Conservation (phyloP, 805 yeast genomes). For the Sugiyamaella valdiviana region DNA sequence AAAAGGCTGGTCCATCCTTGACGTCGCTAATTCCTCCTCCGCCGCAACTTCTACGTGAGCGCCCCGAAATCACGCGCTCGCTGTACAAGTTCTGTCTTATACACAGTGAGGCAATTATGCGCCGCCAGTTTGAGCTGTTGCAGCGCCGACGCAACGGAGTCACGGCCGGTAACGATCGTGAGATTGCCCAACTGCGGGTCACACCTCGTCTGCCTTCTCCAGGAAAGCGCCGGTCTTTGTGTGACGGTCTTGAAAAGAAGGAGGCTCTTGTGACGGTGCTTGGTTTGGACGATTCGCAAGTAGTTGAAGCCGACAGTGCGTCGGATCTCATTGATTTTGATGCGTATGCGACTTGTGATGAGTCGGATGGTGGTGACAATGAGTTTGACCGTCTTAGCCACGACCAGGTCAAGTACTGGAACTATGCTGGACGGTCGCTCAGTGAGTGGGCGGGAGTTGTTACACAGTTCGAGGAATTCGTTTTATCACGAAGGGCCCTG, state of each 20-base stretch:
- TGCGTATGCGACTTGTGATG: slow-evolving; percentile 4
- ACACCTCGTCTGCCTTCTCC: slow-evolving; percentile 20
- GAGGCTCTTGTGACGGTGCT: background rate
- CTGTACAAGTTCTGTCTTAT: slow-evolving; percentile 26
- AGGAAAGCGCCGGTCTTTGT: background rate
- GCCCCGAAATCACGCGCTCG: slow-evolving; percentile 30
- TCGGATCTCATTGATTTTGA: slow-evolving; percentile 1
- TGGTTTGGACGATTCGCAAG: slow-evolving; percentile 1
- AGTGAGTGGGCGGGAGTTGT: slow-evolving; percentile 36
- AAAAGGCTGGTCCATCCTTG: slow-evolving; percentile 9
- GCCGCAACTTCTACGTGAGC: slow-evolving; percentile 23
- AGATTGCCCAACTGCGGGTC: background rate
- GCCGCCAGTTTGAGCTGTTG: slow-evolving; percentile 15
- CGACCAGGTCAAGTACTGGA: slow-evolving; percentile 29
- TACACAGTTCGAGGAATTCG: slow-evolving; percentile 34
- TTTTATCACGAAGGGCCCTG: slow-evolving; percentile 22
- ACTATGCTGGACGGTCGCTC: slow-evolving; percentile 35
- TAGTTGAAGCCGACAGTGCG: background rate
- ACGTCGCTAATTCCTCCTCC: slow-evolving; percentile 27
- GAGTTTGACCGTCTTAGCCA: background rate
- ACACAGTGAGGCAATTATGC: slow-evolving; percentile 13
- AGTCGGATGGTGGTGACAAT: background rate
- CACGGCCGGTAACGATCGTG: background rate
- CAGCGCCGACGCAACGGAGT: slow-evolving; percentile 1
- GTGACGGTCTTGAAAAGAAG: background rate